Evolutionary conservation across 495 filamentous ascomycete species (phyloP), one percentile per base, ranked within the genome.

Genomic region (Recurvomyces mirabilis): DNA sequence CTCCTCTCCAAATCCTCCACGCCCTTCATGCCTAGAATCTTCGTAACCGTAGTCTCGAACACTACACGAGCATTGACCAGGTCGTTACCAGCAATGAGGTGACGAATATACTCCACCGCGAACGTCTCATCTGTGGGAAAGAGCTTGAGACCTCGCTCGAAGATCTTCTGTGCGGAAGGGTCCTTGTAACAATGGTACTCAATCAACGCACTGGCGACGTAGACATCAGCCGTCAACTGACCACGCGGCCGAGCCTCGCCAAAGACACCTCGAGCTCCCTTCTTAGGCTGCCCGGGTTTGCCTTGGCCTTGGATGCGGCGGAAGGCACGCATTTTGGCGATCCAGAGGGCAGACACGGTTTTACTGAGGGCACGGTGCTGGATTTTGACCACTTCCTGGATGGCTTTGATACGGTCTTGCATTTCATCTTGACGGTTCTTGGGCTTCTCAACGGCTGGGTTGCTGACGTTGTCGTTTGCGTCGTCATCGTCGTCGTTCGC

Each of bases 111-210:
- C 59, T 94, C 87, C 28, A 96, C 69, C 6, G 87, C 81, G 63
- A 94, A 96, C 38, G 76, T 68, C 57, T 93, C 89, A 54, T 95
- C 88, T 15, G 91, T 81, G 0, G 87, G 87, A 58, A 94, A 96
- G 1, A 98, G 69, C 53, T 83, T 89, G 35, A 88, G 77, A 28
- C 93, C 91, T 22, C 87, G 77, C 50, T 98, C 93, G 58, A 94
- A 96, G 42, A 98, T 95, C 63, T 85, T 93, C 23, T 81, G 82
- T 5, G 86, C 89, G 0, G 88, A 82, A 2, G 78, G 75, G 46
- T 96, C 91, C 54, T 93, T 87, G 61, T 98, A 98, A 52, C 91
- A 91, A 55, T 87, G 79, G 61, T 91, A 88, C 54, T 98, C 91
- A 54, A 96, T 82, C 42, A 93, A 70, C 20, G 91, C 89, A 55